A percentile compares a stretch with the other conserved stretches of the same genome.
These are phyloP conservation scores for Podila minutissima DNA, from an alignment of 192 early-diverging fungal genomes.

Conservation along the genomic window DNA sequence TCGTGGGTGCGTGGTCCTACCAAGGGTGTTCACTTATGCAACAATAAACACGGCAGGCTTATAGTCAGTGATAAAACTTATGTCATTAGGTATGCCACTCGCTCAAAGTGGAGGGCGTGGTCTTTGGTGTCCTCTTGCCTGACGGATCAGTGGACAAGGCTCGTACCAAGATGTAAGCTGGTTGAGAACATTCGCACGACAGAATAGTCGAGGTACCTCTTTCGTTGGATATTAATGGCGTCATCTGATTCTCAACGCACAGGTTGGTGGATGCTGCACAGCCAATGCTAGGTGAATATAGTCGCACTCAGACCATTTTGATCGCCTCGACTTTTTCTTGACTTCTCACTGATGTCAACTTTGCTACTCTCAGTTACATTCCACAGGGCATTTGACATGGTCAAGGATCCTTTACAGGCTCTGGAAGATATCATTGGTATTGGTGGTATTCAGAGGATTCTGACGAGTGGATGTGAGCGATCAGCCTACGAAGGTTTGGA, in stretches of 20 bases:
- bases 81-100: constrained; percentile 24
- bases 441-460: constrained; percentile 69
- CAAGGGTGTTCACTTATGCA: too few relatives aligned
- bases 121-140: constrained; percentile 66
- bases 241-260: background rate
- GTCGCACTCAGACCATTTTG: too few relatives aligned
- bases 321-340: too few relatives aligned
- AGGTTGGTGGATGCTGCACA: constrained; percentile 60
- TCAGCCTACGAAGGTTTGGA: constrained; percentile 66
- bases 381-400: constrained; percentile 76
- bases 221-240: too few relatives aligned
- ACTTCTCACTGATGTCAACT: too few relatives aligned
- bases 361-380: constrained; percentile 61
- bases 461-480: constrained; percentile 71
- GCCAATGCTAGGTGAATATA: constrained; percentile 55
- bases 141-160: constrained; percentile 66
- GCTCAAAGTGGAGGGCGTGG: constrained; percentile 61
- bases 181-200: background rate
- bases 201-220: too few relatives aligned
- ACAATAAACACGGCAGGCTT: too few relatives aligned
- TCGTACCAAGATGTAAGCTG: constrained; percentile 49
- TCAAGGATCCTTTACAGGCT: constrained; percentile 63
- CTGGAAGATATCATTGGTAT: constrained; percentile 66
- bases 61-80: background rate
- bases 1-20: too few relatives aligned